Conservation (phyloP, 257 asterid genomes). For the Handroanthus guayacan region DNA sequence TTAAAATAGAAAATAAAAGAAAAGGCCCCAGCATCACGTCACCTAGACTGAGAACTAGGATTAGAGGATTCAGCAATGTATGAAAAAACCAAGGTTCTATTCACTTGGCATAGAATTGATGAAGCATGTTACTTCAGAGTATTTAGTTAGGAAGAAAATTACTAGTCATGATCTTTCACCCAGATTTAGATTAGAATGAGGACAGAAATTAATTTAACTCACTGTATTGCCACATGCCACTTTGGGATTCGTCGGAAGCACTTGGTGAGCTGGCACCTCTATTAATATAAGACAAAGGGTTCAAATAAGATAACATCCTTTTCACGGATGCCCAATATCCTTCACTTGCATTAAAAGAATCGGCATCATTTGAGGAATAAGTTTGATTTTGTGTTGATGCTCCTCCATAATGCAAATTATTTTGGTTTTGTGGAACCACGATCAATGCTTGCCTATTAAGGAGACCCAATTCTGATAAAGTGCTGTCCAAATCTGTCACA, state of each 20-base stretch:
- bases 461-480: conserved; percentile 76
- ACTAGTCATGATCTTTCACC: neutral
- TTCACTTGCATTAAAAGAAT: conserved; percentile 58
- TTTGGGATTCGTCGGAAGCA: conserved; percentile 57
- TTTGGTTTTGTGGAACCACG: conserved; percentile 55
- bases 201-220: conserved; percentile 36
- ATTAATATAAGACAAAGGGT: conserved; percentile 77
- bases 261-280: conserved; percentile 51
- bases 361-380: conserved; percentile 42
- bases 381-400: conserved; percentile 44
- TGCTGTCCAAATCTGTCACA: conserved; percentile 64
- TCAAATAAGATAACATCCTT: conserved; percentile 70
- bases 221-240: conserved; percentile 67
- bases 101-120: neutral
- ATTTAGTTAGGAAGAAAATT: neutral
- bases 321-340: conserved; percentile 78
- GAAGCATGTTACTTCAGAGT: conserved; percentile 20
- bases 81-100: neutral
- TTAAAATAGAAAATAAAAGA: neutral
- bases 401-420: conserved; percentile 44
- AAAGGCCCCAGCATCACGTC: neutral
- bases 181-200: conserved; percentile 25
- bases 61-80: neutral
- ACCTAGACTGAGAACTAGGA: neutral
- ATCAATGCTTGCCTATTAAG: conserved; percentile 80